A percentile compares a stretch with the other conserved stretches of the same genome.
These are phyloP conservation scores for Candida dubliniensis DNA, from an alignment of 1,139 yeast species.

Conservation along the genomic window DNA sequence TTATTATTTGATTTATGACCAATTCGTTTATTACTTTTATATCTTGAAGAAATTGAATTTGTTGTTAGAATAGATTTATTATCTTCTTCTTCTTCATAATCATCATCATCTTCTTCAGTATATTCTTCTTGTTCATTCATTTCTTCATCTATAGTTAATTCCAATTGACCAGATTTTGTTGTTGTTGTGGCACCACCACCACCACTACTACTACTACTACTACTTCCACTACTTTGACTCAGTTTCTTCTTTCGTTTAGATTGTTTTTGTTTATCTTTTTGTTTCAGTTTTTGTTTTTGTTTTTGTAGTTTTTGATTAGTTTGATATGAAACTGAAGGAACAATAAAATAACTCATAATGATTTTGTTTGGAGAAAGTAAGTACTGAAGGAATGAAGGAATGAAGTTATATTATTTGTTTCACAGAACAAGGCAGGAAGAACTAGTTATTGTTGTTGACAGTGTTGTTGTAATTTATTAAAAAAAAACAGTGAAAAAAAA, in stretches of 20 bases:
- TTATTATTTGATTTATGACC: not conserved
- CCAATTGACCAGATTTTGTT: conserved; percentile 2
- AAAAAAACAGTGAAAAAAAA: too few relatives aligned
- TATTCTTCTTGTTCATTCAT: too few relatives aligned
- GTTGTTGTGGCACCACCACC: not conserved
- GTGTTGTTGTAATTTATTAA: too few relatives aligned
- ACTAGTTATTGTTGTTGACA: too few relatives aligned
- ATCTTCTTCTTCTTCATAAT: conserved; percentile 6
- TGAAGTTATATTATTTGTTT: too few relatives aligned
- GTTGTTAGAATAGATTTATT: conserved; percentile 4
- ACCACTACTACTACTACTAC: not conserved
- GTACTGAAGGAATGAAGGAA: too few relatives aligned
- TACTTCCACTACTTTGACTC: conserved; percentile 5
- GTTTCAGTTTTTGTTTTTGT: conserved; percentile 8
- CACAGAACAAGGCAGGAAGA: too few relatives aligned
- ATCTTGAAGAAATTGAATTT: not conserved
- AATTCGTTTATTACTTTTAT: not conserved
- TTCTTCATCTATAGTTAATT: not conserved
- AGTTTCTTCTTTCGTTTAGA: conserved; percentile 12
- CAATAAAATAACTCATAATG: conserved; percentile 32
- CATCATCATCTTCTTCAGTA: not conserved
- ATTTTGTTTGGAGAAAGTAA: too few relatives aligned
- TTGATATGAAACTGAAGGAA: conserved; percentile 34
- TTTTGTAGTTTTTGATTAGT: conserved; percentile 32
- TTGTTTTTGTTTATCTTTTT: conserved; percentile 18